These are phyloP conservation scores for Paramecium biaurelia DNA, from an alignment of 73 alveolate species.

Conservation along the genomic window DNA sequence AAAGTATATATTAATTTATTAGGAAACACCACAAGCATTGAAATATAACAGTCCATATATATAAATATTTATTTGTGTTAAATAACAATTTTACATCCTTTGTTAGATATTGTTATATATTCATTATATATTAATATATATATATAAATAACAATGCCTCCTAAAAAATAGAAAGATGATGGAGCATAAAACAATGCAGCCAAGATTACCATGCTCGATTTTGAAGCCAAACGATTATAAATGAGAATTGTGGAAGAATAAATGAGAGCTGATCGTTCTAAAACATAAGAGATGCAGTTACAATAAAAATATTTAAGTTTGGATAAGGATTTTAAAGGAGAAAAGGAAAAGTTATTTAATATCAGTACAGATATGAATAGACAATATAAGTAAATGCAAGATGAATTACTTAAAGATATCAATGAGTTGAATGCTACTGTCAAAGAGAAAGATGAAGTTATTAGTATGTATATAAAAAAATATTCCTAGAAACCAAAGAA, in stretches of 20 bases:
- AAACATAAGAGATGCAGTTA: constrained; percentile 79
- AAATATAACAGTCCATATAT: neutral
- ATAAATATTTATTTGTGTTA: neutral
- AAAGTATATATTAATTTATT: neutral
- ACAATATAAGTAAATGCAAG: constrained; percentile 76
- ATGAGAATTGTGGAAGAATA: constrained; percentile 67
- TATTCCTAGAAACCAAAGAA: constrained; percentile 53
- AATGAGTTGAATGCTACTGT: constrained; percentile 69
- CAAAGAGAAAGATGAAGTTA: constrained; percentile 59
- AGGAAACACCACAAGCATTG: constrained; percentile 52
- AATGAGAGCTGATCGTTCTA: constrained; percentile 75
- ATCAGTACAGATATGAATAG: constrained; percentile 78
- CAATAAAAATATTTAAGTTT: constrained; percentile 67
- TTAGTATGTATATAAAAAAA: constrained; percentile 2
- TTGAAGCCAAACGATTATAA: constrained; percentile 23
- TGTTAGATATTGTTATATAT: too few species aligned
- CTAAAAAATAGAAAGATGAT: constrained; percentile 41
- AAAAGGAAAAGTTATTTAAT: constrained; percentile 59
- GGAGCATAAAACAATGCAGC: constrained; percentile 42
- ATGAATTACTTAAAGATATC: constrained; percentile 73
- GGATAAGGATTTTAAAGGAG: constrained; percentile 71
- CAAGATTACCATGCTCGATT: constrained; percentile 24
- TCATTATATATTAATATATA: neutral
- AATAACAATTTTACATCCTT: neutral
- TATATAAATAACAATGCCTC: neutral